Evolutionary conservation across 2,329 filamentous ascomycete species (phyloP).

Genomic region (Davidsoniella neocaledoniae): DNA sequence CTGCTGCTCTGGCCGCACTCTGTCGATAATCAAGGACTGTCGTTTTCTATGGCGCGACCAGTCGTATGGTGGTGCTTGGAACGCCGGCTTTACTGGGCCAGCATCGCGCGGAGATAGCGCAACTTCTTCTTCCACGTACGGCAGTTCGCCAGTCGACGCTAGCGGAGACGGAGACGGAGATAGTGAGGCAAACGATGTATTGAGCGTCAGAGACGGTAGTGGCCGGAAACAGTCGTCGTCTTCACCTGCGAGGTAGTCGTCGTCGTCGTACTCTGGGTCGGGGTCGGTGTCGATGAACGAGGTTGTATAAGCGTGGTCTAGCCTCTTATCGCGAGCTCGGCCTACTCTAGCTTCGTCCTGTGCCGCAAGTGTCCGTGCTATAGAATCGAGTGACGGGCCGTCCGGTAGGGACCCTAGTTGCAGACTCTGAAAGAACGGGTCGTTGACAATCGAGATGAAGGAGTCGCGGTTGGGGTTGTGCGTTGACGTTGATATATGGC

Average conservation of each 20-base stretch:
- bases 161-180: background rate
- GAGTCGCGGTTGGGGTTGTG: constrained; percentile 25
- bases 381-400: constrained; percentile 20
- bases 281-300: constrained; percentile 15
- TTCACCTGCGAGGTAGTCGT: constrained; percentile 15
- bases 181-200: no score
- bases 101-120: constrained; percentile 9
- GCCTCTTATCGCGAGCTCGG: constrained; percentile 7
- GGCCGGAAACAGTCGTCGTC: constrained; percentile 6
- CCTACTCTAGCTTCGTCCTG: constrained; percentile 7
- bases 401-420: constrained; percentile 6
- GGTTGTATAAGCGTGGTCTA: constrained; percentile 9
- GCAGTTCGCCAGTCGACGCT: background rate
- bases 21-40: constrained; percentile 1
- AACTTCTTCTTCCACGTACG: constrained; percentile 9
- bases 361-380: constrained; percentile 2
- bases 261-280: constrained; percentile 22
- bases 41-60: background rate
- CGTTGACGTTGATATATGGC: no score
- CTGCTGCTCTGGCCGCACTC: background rate
- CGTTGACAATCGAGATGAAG: constrained; percentile 36
- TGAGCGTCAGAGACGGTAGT: no score
- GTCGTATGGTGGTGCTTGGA: constrained; percentile 1
- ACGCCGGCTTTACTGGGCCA: background rate
- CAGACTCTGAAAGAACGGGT: constrained; percentile 34